A percentile compares a stretch with the other conserved stretches of the same genome.
phyloP scores from a whole-genome alignment of 2,329 filamentous ascomycete species.

The Penicillium palitans region DNA sequence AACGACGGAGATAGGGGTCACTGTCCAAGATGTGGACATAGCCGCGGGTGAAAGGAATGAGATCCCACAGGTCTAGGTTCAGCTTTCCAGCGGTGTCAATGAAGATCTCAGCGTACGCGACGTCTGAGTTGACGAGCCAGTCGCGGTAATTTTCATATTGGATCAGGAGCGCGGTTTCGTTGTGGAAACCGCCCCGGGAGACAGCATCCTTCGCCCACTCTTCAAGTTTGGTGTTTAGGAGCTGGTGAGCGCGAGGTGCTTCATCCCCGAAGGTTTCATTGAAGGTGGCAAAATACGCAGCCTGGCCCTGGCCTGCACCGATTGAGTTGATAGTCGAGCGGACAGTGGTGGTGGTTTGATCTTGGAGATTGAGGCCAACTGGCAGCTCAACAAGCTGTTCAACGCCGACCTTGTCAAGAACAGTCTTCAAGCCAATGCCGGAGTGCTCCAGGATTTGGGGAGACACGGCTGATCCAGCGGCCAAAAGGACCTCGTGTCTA shows the following conservation, averaged over 20 bases:
- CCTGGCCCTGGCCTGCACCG: slow-evolving; percentile 29
- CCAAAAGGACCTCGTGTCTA: slow-evolving; percentile 30
- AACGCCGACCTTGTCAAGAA: slow-evolving; percentile 20
- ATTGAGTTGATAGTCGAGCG: slow-evolving; percentile 9
- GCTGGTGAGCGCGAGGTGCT: slow-evolving; percentile 12
- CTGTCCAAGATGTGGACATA: slow-evolving; percentile 23
- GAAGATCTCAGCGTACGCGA: slow-evolving; percentile 31
- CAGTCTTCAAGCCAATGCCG: slow-evolving; percentile 27
- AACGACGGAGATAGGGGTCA: slow-evolving; percentile 30
- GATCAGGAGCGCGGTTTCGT: slow-evolving; percentile 24
- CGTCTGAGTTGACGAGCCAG: slow-evolving; percentile 30
- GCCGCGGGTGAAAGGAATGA: slow-evolving; percentile 34
- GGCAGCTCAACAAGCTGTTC: slow-evolving; percentile 28
- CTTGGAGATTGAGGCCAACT: slow-evolving; percentile 34
- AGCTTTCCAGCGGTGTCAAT: slow-evolving; percentile 27
- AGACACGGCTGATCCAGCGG: slow-evolving; percentile 30
- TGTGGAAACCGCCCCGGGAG: slow-evolving; percentile 28
- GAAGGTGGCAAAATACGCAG: slow-evolving; percentile 31
- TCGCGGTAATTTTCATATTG: slow-evolving; percentile 32
- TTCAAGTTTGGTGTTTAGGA: slow-evolving; percentile 29
- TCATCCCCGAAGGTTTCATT: slow-evolving; percentile 28
- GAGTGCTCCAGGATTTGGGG: slow-evolving; percentile 32
- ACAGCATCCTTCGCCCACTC: slow-evolving; percentile 31
- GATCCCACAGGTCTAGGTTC: slow-evolving; percentile 31
- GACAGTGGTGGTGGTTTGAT: slow-evolving; percentile 31